These are phyloP conservation scores for Saururus chinensis DNA, from an alignment of 164 flowering plant species.

Conservation along the genomic window DNA sequence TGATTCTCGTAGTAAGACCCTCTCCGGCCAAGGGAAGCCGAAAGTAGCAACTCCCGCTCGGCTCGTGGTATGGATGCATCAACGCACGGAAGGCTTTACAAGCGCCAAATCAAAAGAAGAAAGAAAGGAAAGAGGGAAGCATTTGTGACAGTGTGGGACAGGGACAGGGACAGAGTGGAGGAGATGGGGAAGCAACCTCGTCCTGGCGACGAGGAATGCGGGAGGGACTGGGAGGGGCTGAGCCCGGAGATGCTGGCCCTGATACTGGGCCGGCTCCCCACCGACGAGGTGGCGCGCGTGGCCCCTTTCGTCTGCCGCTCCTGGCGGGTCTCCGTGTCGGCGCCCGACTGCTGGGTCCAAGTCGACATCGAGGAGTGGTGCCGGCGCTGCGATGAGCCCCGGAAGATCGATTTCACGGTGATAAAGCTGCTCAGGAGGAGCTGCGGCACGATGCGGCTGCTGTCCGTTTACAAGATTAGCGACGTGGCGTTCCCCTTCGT, in stretches of 20 bases:
- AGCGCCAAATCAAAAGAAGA: too few species aligned
- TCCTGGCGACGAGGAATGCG: too few species aligned
- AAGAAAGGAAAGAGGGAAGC: too few species aligned
- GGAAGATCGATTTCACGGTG: conserved; percentile 7
- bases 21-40: too few species aligned
- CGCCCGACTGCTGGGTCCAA: conserved; percentile 24
- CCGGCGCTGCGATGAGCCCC: conserved; percentile 7
- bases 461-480: conserved; percentile 16
- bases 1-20: too few species aligned
- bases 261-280: conserved; percentile 10
- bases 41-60: too few species aligned
- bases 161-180: too few species aligned
- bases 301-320: conserved; percentile 20
- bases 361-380: conserved; percentile 25
- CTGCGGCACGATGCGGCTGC: conserved; percentile 8
- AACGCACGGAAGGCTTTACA: too few species aligned
- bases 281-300: conserved; percentile 11
- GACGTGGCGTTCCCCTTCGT: conserved; percentile 13
- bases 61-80: too few species aligned
- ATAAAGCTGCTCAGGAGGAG: conserved; percentile 19
- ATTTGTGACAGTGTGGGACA: too few species aligned
- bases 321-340: conserved; percentile 17
- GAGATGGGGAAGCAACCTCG: too few species aligned
- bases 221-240: conserved; percentile 14
- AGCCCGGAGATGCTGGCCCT: conserved; percentile 19